These are phyloP conservation scores for Bidens hawaiensis DNA, from an alignment of 140 eudicot species.

Conservation along the genomic window DNA sequence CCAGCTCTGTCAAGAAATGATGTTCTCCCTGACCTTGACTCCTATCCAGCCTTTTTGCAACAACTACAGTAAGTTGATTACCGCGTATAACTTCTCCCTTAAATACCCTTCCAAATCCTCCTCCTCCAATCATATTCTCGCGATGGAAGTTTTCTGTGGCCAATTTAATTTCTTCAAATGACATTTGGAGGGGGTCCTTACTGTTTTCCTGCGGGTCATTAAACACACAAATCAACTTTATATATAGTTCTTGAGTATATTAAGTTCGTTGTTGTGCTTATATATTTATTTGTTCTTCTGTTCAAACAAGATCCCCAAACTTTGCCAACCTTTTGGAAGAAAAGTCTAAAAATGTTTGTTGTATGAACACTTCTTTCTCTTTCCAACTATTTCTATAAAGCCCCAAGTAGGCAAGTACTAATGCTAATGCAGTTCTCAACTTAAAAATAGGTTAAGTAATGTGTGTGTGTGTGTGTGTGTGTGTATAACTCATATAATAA, in stretches of 20 bases:
- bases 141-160: background rate
- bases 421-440: too few species aligned
- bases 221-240: background rate
- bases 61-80: background rate
- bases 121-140: background rate
- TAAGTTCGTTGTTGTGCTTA: background rate
- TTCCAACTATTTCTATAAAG: too few species aligned
- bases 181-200: background rate
- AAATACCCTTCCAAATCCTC: background rate
- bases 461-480: too few species aligned
- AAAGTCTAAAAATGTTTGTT: too few species aligned
- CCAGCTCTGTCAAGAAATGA: background rate
- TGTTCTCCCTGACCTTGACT: background rate
- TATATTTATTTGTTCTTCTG: background rate
- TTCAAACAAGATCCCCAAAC: too few species aligned
- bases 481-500: too few species aligned
- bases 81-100: background rate
- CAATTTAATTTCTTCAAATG: background rate
- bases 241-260: background rate
- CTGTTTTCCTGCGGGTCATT: background rate
- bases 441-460: too few species aligned
- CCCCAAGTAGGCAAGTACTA: too few species aligned
- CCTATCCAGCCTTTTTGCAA: background rate
- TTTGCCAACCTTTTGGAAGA: too few species aligned
- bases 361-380: too few species aligned